Percentiles rank a stretch among this genome's conserved stretches.
These are phyloP conservation scores for Aulographum hederae DNA, from an alignment of 2,329 filamentous ascomycete species.

Conservation along the genomic window DNA sequence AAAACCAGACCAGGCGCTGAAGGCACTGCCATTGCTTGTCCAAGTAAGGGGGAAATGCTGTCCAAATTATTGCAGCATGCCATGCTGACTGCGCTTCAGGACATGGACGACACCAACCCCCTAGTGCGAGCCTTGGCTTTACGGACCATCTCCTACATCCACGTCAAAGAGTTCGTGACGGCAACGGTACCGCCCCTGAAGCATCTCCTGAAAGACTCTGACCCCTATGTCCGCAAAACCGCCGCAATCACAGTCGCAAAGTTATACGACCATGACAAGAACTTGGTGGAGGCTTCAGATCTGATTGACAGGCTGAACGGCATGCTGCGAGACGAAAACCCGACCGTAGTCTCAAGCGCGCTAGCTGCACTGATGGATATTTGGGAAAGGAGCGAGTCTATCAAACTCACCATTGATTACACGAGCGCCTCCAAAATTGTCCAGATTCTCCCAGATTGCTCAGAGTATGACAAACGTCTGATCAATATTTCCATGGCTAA, in stretches of 20 bases:
- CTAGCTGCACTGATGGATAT: conserved; percentile 88
- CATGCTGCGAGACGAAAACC: conserved; percentile 87
- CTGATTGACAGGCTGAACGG: conserved; percentile 81
- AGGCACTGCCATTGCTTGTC: conserved; percentile 75
- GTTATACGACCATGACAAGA: conserved; percentile 87
- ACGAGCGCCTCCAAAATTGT: conserved; percentile 96
- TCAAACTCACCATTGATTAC: conserved; percentile 97
- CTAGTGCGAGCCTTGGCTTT: conserved; percentile 81
- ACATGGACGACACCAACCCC: conserved; percentile 86
- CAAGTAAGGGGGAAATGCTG: conserved; percentile 34
- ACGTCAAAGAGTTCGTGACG: conserved; percentile 90
- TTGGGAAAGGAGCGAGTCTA: conserved; percentile 93
- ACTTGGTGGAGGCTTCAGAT: conserved; percentile 77
- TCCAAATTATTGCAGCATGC: neutral
- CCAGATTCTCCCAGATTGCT: conserved; percentile 88
- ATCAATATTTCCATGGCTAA: neutral
- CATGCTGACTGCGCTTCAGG: conserved; percentile 30
- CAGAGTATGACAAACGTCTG: conserved; percentile 47
- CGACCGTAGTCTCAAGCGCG: conserved; percentile 89
- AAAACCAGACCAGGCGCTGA: conserved; percentile 84
- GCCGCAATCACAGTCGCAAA: conserved; percentile 94
- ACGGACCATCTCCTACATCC: conserved; percentile 92
- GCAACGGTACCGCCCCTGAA: conserved; percentile 74
- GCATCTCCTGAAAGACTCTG: conserved; percentile 62
- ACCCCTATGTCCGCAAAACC: conserved; percentile 95